These are phyloP conservation scores for Suillus subaureus DNA, from an alignment of 768 basidiomycete species.

Conservation along the genomic window DNA sequence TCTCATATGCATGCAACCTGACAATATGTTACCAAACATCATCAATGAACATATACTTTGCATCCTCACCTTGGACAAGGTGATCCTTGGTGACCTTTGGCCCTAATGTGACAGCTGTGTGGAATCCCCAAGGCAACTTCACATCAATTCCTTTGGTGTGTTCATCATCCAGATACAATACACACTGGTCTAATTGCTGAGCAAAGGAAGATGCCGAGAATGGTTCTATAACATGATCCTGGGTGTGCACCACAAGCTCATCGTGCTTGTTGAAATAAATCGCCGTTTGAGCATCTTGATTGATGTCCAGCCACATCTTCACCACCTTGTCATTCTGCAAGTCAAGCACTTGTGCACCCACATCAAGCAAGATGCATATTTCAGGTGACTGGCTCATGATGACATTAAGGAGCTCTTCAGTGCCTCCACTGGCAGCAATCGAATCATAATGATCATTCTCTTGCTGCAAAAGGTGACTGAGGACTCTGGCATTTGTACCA, in stretches of 20 bases:
- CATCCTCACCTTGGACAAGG: slow-evolving; percentile 46
- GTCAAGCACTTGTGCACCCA: slow-evolving; percentile 58
- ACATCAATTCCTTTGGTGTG: slow-evolving; percentile 53
- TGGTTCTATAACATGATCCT: slow-evolving; percentile 37
- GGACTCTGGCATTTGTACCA: slow-evolving; percentile 46
- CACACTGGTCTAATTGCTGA: slow-evolving; percentile 41
- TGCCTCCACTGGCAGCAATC: slow-evolving; percentile 16
- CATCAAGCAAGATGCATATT: slow-evolving; percentile 51
- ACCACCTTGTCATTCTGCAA: slow-evolving; percentile 43
- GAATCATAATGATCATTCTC: slow-evolving; percentile 43
- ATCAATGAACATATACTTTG: background rate
- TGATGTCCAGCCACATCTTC: slow-evolving; percentile 16
- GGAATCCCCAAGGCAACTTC: slow-evolving; percentile 43
- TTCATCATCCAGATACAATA: slow-evolving; percentile 56
- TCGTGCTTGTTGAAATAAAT: slow-evolving; percentile 45
- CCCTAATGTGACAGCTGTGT: slow-evolving; percentile 51
- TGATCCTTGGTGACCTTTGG: slow-evolving; percentile 54
- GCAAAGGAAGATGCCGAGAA: slow-evolving; percentile 41
- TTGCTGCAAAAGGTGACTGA: slow-evolving; percentile 20
- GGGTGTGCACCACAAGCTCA: slow-evolving; percentile 34
- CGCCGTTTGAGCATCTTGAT: slow-evolving; percentile 36
- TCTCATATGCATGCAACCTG: slow-evolving; percentile 59
- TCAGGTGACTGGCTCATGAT: slow-evolving; percentile 36
- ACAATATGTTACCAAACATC: slow-evolving; percentile 9
- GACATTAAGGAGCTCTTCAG: slow-evolving; percentile 29